Evolutionary conservation across 2,329 filamentous ascomycete genomes (phyloP).

Genomic region (Claviceps lovelessii): DNA sequence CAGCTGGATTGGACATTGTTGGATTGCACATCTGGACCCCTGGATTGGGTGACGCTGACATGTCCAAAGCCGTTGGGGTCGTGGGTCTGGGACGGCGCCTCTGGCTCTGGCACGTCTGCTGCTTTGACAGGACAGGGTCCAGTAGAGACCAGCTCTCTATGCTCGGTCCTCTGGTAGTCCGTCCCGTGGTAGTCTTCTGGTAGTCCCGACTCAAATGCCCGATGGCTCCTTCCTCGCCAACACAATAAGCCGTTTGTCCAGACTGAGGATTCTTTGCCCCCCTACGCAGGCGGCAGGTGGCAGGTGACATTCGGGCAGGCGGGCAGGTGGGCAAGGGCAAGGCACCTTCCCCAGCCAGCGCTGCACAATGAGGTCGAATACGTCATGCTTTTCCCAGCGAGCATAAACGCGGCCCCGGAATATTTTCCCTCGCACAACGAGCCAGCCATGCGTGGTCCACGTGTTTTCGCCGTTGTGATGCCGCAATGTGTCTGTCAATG

Average conservation of each 20-base stretch:
- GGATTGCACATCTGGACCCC: not conserved
- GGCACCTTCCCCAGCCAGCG: not conserved
- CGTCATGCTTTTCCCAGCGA: not conserved
- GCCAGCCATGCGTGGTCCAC: not conserved
- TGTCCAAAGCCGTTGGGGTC: not conserved
- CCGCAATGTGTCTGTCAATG: too few species aligned
- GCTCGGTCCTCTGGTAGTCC: too few species aligned
- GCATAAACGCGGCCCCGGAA: not conserved
- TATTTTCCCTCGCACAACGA: not conserved
- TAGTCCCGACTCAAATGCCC: too few species aligned
- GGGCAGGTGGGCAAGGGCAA: not conserved
- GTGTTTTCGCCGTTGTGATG: not conserved
- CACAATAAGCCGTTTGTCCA: not conserved
- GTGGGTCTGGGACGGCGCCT: not conserved
- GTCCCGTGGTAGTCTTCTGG: too few species aligned
- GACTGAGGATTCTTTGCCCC: too few species aligned
- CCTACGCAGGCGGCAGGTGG: too few species aligned
- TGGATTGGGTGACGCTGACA: constrained; percentile 4
- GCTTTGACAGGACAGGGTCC: not conserved
- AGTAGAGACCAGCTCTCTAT: not conserved
- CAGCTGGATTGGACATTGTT: not conserved
- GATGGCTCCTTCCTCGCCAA: not conserved
- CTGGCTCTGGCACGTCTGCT: too few species aligned
- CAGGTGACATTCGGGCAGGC: too few species aligned
- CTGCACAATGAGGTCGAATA: not conserved